Evolutionary conservation across 2,329 filamentous ascomycete genomes (phyloP), one percentile per base, ranked within the genome.

Genomic region (Fusarium neocosmosporiellum): DNA sequence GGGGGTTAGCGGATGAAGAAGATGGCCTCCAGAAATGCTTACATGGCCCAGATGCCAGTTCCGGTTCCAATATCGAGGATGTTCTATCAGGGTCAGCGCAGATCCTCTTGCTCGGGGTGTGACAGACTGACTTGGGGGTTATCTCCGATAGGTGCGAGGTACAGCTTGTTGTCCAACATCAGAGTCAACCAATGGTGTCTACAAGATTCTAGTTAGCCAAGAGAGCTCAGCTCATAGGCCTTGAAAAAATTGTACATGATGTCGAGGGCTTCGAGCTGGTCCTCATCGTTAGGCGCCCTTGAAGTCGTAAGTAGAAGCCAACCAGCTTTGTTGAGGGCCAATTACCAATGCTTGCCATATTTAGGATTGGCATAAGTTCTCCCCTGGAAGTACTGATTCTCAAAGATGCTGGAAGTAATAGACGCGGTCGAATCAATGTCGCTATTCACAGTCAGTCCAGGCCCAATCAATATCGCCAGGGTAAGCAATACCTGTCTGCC

Each of bases 21-120:
- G 0, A 2, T 1, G 2, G 7, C 0, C 2, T 8, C 4, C 7
- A 16, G 20, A 5, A 20, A 10, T 3, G 29, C 66, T 69, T 9
- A 74, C 73, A 77, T 76, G 0, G 75, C 75, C 75, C 75, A 77
- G 16, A 77, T 76, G 0, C 75, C 75, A 1, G 75, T 71, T 18
- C 75, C 75, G 0, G 75, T 77, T 6, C 75, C 75, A 5, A 77
- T 31, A 1, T 77, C 75, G 0, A 77, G 24, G 7, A 77, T 75
- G 29, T 37, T 66, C 75, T 77, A 5, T 1, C 0, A 0, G 1
- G 0, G 11, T 72, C 4, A 75, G 67, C 2, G 10, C 4, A 3
- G 8, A 6, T 8, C 46, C 4, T 4, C 5, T 7, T 13, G 4
- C 8, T 16, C 4, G 0, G 1, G 4, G 5, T n/a, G 9, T 7